phyloP scores from a whole-genome alignment of 352 stramenopile species.

The Thraustochytrium striatum region DNA sequence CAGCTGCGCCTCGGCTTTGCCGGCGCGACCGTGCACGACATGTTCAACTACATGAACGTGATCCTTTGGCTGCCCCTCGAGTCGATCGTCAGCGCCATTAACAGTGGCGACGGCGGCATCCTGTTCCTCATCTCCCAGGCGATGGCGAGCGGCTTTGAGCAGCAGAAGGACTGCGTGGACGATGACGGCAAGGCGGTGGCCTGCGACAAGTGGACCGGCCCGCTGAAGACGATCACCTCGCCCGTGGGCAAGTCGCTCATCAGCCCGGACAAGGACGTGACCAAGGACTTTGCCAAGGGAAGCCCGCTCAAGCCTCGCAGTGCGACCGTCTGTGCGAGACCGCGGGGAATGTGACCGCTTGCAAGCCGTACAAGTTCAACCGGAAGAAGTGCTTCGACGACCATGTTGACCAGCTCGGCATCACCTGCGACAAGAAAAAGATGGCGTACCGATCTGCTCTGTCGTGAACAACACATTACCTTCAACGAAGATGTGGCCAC shows the following conservation, averaged over 20 bases:
- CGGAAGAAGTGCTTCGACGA: slow-evolving; percentile 7
- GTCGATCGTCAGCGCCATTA: slow-evolving; percentile 62
- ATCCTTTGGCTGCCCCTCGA: slow-evolving; percentile 70
- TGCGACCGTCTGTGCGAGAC: neutral
- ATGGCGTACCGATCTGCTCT: too few species aligned
- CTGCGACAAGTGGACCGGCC: slow-evolving; percentile 12
- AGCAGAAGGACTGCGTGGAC: neutral
- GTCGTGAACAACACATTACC: too few species aligned
- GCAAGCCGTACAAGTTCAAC: slow-evolving; percentile 3
- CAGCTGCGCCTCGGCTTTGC: slow-evolving; percentile 69
- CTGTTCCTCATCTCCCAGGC: slow-evolving; percentile 24
- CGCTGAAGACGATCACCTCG: slow-evolving; percentile 5
- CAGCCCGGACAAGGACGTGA: slow-evolving; percentile 8
- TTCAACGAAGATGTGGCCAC: too few species aligned
- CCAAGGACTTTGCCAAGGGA: slow-evolving; percentile 18
- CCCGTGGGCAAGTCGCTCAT: neutral
- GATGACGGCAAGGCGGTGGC: too few species aligned
- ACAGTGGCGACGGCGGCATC: slow-evolving; percentile 61
- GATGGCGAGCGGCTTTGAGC: neutral
- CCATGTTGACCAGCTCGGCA: too few species aligned
- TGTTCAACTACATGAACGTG: slow-evolving; percentile 81
- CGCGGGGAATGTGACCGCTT: neutral
- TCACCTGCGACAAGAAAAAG: too few species aligned
- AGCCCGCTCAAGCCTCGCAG: neutral
- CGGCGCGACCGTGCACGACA: slow-evolving; percentile 66